These are phyloP conservation scores for Cyphellophora attinorum DNA, from an alignment of 2,329 filamentous ascomycete genomes.

Conservation along the genomic window DNA sequence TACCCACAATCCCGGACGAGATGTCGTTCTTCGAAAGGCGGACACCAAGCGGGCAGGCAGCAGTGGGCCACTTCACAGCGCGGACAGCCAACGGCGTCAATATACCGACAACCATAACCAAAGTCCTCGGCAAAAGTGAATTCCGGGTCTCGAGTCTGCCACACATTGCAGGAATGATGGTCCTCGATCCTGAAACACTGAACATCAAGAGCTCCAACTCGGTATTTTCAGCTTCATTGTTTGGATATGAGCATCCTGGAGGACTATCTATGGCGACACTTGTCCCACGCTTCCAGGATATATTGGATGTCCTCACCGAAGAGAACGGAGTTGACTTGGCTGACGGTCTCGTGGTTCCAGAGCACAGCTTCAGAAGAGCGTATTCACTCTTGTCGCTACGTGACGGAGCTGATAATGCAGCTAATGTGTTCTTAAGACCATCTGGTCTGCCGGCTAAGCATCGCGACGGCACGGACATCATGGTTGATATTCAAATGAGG, in stretches of 20 bases:
- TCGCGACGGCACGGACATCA: constrained; percentile 82
- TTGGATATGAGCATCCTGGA: constrained; percentile 77
- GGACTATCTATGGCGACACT: constrained; percentile 70
- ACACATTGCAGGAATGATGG: constrained; percentile 93
- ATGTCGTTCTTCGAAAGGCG: constrained; percentile 41
- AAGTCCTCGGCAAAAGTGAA: constrained; percentile 57
- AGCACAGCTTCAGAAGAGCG: constrained; percentile 88
- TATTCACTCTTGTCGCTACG: constrained; percentile 73
- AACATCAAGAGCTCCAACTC: constrained; percentile 87
- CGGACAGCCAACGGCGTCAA: constrained; percentile 66
- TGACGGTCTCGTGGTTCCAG: constrained; percentile 93
- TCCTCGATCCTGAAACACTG: constrained; percentile 69
- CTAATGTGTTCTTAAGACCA: constrained; percentile 70
- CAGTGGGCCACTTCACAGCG: constrained; percentile 70
- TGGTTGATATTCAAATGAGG: constrained; percentile 92
- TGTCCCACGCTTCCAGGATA: constrained; percentile 77
- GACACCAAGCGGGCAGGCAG: constrained; percentile 1
- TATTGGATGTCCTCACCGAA: constrained; percentile 70
- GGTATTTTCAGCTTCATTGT: constrained; percentile 85
- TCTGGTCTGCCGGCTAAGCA: constrained; percentile 78
- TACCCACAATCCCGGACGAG: constrained; percentile 72
- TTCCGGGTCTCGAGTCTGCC: constrained; percentile 88
- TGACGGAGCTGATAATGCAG: constrained; percentile 70
- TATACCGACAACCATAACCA: constrained; percentile 74
- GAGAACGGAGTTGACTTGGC: constrained; percentile 75